A percentile compares a stretch with the other conserved stretches of the same genome.
Evolutionary conservation across 2,329 filamentous ascomycete species (phyloP).

Genomic region (Epichloe festucae): DNA sequence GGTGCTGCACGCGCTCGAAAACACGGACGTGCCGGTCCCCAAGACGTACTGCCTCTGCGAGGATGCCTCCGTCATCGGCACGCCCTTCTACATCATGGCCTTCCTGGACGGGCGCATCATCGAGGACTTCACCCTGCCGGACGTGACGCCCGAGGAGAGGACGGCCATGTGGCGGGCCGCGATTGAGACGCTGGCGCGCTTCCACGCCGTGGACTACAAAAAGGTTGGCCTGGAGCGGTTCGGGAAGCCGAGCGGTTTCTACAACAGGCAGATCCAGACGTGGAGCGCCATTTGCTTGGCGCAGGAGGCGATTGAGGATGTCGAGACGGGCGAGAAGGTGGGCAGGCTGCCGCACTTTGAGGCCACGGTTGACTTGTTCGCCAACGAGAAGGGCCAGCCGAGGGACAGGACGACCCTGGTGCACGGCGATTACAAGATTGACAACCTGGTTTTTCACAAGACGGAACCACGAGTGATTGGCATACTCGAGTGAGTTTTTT

Average conservation of each 20-base stretch:
- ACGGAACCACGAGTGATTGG: constrained; percentile 81
- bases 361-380: constrained; percentile 69
- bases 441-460: constrained; percentile 81
- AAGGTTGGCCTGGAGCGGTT: constrained; percentile 58
- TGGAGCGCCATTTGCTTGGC: constrained; percentile 66
- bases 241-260: constrained; percentile 66
- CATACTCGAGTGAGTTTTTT: constrained; percentile 58
- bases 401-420: constrained; percentile 67
- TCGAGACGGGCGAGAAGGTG: constrained; percentile 63
- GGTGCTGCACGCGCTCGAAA: constrained; percentile 69
- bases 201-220: constrained; percentile 62
- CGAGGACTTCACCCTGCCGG: constrained; percentile 73
- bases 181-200: constrained; percentile 66
- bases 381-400: constrained; percentile 55
- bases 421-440: constrained; percentile 95
- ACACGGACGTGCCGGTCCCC: constrained; percentile 76
- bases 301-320: constrained; percentile 63
- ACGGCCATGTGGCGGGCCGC: constrained; percentile 77
- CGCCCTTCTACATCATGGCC: constrained; percentile 94
- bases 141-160: constrained; percentile 53
- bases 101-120: constrained; percentile 91
- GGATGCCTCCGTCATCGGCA: constrained; percentile 67
- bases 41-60: constrained; percentile 76
- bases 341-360: constrained; percentile 75
- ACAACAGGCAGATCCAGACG: constrained; percentile 72